Percentiles rank a stretch among this genome's conserved stretches.
phyloP scores from a whole-genome alignment of 2,329 filamentous ascomycete species.

The Phialophora expanda region DNA sequence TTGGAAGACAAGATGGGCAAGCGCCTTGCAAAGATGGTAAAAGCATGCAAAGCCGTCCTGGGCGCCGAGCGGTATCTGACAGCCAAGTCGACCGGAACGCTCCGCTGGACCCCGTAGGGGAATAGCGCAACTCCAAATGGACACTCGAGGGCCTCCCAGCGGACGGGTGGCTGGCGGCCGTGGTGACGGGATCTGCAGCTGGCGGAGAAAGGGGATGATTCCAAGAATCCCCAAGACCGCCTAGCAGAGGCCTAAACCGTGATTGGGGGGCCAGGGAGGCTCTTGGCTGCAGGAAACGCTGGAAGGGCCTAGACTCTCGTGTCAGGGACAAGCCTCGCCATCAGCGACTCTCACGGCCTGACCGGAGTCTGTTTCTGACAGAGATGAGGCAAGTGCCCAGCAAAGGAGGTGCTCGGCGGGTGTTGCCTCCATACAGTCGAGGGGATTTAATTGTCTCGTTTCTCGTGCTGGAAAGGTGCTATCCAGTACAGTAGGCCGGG shows the following conservation, averaged over 20 bases:
- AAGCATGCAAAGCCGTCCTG: constrained; percentile 13
- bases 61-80: constrained; percentile 30
- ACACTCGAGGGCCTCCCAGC: not conserved
- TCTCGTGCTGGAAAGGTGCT: not conserved
- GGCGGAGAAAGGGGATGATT: constrained; percentile 16
- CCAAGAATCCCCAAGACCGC: constrained; percentile 18
- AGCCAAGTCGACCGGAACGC: constrained; percentile 26
- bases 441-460: not conserved
- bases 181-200: constrained; percentile 1
- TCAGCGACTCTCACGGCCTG: not conserved
- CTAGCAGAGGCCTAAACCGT: not conserved
- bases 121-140: constrained; percentile 8
- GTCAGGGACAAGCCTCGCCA: not conserved
- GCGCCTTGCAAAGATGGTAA: constrained; percentile 8
- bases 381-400: constrained; percentile 10
- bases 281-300: constrained; percentile 1
- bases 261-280: constrained; percentile 7
- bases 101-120: constrained; percentile 17
- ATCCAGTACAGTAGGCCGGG: not conserved
- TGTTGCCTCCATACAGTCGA: constrained; percentile 1
- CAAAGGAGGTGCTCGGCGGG: constrained; percentile 15
- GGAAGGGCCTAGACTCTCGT: constrained; percentile 14
- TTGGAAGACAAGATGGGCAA: constrained; percentile 9
- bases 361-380: constrained; percentile 11
- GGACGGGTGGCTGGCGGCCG: constrained; percentile 15